Evolutionary conservation across 2,329 filamentous ascomycete genomes (phyloP), one percentile per base, ranked within the genome.

Genomic region (Proliferodiscus dingleyae): DNA sequence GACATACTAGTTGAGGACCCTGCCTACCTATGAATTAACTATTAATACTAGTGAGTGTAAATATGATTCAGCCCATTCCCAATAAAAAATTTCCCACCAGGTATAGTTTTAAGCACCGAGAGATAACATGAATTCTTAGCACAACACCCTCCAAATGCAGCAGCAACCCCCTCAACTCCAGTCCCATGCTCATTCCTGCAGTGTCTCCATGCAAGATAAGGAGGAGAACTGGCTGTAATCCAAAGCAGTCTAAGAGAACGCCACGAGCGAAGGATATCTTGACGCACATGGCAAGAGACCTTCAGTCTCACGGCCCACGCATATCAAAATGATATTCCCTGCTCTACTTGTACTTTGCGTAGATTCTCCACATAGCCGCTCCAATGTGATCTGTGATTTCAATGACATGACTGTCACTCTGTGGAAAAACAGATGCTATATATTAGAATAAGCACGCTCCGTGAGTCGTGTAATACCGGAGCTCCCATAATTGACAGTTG

Each of bases 91-190:
- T n/a, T 13, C 26, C 26, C 26, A 28, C 26, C 7, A 28, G 26
- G 26, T 28, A 7, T 7, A 7, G 7, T 28, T 28, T 28, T 7
- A 28, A 28, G 26, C 7, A 7, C 13, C 26, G 26, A 28, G 26
- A 28, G 26, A 33, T n/a, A 33, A 3, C 10, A 15, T 13, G 16
- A n/a, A 11, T 18, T 10, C 32, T 34, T 18, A 18, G 19, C 32
- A 10, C 32, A 34, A 34, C 32, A 32, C 29, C 32, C 32, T 18
- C 5, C 5, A 34, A 34, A 34, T 34, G 32, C 32, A 34, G 32
- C 32, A 34, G 16, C 32, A 34, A n/a, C 32, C 16, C 32, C 32
- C 32, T 34, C 32, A 34, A 34, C 32, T 34, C 32, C 32, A 34
- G 32, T 18, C 32, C 32, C 32, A 34, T 34, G 32, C 16, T 18